Evolutionary conservation across 2,329 filamentous ascomycete species (phyloP).

Genomic region (Chaetomium globosum): DNA sequence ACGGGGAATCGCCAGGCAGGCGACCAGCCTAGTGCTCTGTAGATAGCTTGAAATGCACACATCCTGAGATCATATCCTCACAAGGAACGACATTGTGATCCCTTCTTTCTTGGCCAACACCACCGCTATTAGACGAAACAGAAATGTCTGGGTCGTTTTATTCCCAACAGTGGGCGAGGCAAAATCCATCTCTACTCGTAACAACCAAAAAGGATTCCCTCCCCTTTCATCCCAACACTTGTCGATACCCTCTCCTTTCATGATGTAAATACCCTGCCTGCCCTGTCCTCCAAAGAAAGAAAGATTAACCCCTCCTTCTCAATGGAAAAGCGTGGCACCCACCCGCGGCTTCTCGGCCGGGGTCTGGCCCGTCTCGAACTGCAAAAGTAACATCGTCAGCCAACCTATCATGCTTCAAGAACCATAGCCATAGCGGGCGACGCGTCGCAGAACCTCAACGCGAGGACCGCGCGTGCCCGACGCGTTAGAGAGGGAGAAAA

Average conservation of each 20-base stretch:
- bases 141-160: background rate
- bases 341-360: slow-evolving; percentile 34
- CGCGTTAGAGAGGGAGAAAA: background rate
- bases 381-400: slow-evolving; percentile 12
- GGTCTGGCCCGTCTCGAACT: slow-evolving; percentile 36
- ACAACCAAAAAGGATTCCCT: background rate
- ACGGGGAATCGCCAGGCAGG: background rate
- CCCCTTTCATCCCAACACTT: background rate
- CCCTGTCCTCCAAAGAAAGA: background rate
- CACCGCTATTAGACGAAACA: background rate
- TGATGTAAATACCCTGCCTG: background rate
- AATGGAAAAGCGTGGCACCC: slow-evolving; percentile 29
- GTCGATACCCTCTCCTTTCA: background rate
- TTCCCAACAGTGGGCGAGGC: background rate
- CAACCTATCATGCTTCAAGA: background rate
- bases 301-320: slow-evolving; percentile 7
- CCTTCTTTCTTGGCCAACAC: background rate
- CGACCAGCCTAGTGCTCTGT: background rate
- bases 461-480: background rate
- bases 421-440: background rate
- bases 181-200: slow-evolving; percentile 2
- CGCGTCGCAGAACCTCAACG: background rate
- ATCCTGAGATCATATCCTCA: background rate
- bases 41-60: background rate
- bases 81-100: background rate